Conservation (phyloP, 2,329 filamentous ascomycete species). For the Penicillium sp. region DNA sequence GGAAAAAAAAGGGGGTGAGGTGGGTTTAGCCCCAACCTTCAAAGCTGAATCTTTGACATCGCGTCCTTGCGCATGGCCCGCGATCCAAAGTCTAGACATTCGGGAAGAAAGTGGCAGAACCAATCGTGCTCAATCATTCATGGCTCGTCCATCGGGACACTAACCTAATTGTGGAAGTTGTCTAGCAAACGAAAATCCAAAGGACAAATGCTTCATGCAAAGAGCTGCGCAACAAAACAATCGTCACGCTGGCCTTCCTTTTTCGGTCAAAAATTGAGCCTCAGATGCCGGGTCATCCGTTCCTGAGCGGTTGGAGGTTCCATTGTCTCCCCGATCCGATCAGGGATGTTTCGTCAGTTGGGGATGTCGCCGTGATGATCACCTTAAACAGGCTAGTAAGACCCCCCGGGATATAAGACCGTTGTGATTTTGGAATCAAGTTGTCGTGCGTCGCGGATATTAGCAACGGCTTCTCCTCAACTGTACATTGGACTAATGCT, state of each 20-base stretch:
- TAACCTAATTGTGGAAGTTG: no score
- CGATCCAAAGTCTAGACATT: not conserved
- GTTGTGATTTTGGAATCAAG: not conserved
- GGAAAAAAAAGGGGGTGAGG: conserved; percentile 1
- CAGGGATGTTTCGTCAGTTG: no score
- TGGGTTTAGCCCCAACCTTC: conserved; percentile 21
- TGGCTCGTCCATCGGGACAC: no score
- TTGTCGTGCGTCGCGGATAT: conserved; percentile 6
- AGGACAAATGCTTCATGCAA: conserved; percentile 10
- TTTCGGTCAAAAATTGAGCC: conserved; percentile 12
- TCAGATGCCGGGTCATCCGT: conserved; percentile 13
- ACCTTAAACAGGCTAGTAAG: no score
- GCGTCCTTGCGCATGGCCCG: conserved; percentile 1
- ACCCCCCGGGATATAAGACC: no score
- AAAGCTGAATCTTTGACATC: conserved; percentile 12
- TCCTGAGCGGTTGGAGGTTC: not conserved
- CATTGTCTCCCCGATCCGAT: no score
- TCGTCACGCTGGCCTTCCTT: conserved; percentile 3
- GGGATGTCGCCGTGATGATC: no score
- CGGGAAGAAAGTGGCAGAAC: no score
- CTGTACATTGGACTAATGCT: no score
- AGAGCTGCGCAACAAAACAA: conserved; percentile 12
- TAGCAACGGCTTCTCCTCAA: not conserved
- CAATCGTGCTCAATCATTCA: no score
- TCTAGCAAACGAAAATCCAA: no score